Percentiles rank a stretch among this genome's conserved stretches.
phyloP scores from a whole-genome alignment of 306 rosid genomes.

The Rubus parviflorus region DNA sequence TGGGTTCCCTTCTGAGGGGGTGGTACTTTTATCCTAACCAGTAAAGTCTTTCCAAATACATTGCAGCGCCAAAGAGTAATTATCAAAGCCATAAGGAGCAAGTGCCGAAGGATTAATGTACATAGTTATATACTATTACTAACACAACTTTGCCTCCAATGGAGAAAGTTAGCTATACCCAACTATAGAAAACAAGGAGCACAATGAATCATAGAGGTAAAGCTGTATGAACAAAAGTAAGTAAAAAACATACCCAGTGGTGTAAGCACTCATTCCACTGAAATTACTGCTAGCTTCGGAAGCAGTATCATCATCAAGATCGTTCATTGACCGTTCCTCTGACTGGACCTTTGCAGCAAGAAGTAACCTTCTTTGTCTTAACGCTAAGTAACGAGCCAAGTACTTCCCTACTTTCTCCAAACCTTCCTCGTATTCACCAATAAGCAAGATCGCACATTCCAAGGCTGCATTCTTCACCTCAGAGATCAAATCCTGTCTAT shows the following conservation, averaged over 20 bases:
- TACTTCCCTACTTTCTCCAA: slow-evolving; percentile 94
- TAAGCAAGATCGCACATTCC: slow-evolving; percentile 75
- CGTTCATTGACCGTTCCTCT: slow-evolving; percentile 65
- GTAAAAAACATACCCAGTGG: slow-evolving; percentile 65
- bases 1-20: background rate
- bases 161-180: background rate
- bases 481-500: slow-evolving; percentile 63
- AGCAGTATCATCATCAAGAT: slow-evolving; percentile 79
- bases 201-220: slow-evolving; percentile 4
- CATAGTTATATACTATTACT: no score
- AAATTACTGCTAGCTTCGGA: slow-evolving; percentile 96
- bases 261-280: slow-evolving; percentile 99
- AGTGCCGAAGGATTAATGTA: background rate
- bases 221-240: slow-evolving; percentile 12
- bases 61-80: background rate
- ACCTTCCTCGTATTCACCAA: slow-evolving; percentile 79
- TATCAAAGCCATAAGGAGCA: background rate
- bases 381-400: slow-evolving; percentile 90
- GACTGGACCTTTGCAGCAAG: slow-evolving; percentile 78
- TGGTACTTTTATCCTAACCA: background rate
- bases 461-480: slow-evolving; percentile 65
- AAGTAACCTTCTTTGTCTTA: slow-evolving; percentile 91
- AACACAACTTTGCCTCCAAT: background rate
- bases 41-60: background rate
- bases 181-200: background rate